Evolutionary conservation across 169 alveolate genomes (phyloP).

Genomic region (Babesia bovis): DNA sequence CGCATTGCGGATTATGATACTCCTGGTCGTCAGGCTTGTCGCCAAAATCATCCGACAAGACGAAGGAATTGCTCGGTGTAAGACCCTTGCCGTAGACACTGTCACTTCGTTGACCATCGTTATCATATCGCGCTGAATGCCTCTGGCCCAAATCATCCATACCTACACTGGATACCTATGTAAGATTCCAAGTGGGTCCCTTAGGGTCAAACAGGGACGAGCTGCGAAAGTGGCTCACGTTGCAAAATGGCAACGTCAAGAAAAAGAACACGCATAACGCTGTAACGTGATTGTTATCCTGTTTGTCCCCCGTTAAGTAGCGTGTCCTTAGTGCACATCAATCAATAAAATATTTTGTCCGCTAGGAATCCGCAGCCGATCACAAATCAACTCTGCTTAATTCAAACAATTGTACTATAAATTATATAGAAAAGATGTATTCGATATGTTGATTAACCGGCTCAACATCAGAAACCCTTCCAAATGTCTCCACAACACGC

Average conservation of each 20-base stretch:
- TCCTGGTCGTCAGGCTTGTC: background rate
- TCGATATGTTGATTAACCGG: background rate
- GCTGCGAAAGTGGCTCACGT: background rate
- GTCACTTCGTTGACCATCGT: background rate
- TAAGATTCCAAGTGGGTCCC: background rate
- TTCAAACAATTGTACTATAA: background rate
- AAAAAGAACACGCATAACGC: background rate
- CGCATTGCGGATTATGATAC: background rate
- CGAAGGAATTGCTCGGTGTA: background rate
- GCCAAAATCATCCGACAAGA: background rate
- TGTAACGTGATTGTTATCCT: background rate
- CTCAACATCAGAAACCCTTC: constrained; percentile 5
- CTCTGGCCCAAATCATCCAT: background rate
- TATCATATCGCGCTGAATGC: background rate
- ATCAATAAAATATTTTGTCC: background rate
- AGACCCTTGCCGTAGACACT: background rate
- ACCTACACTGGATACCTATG: background rate
- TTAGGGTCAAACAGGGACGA: background rate
- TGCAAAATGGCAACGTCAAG: background rate
- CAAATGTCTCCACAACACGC: constrained; percentile 19
- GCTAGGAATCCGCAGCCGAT: background rate
- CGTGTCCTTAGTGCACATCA: background rate
- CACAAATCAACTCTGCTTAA: background rate
- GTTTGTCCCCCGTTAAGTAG: too few relatives aligned
- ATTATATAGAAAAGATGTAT: background rate